Base-by-base conservation (phyloP, 106 monocot species). In the Dendrobium officinale region DNA sequence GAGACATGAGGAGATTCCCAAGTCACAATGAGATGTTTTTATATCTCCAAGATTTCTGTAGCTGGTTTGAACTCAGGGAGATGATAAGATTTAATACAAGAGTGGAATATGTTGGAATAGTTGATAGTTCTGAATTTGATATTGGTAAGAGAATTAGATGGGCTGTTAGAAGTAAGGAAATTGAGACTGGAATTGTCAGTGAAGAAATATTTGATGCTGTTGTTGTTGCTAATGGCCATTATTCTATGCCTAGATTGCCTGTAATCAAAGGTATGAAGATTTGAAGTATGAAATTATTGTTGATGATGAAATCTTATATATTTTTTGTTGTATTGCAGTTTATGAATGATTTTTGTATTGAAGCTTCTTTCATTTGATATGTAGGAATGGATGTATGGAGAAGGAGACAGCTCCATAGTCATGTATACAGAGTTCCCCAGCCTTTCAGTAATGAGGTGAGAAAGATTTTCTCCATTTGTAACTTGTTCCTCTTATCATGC, bases 201-300 rank as follows among this genome's bases (percentile, higher is more conserved):
- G 93, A 93, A 45, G 93, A 84, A 73, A 72, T 86, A 17, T 92
- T 85, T 86, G 92, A 92, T 83, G 92, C 89, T 22, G 88, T 92
- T n/a, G 89, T 93, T 17, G 82, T 90, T 33, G 90, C 90, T 67
- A 85, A 51, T 42, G 93, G 90, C 11, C 93, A 93, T 51, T 93
- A 88, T 77, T 85, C 90, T 61, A 74, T 84, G 72, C 90, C 93
- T 19, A 86, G 85, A 76, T 45, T 93, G 75, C 87, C 93, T 17
- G 45, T 2, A 10, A 90, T 93, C 44, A 89, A 48, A 79, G 92
- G 92, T 88, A 45, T 55, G 67, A 55, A 29, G 31, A 70, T 70
- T 70, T 2, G 1, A 70, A 70, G 31, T 31, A 22, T 61, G 20
- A 16, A 51, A 51, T 13, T 51, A 37, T 37, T 0, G 16, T 51